These are phyloP conservation scores for Trichoderma lentiforme DNA, from an alignment of 2,329 filamentous ascomycete genomes.

Conservation along the genomic window DNA sequence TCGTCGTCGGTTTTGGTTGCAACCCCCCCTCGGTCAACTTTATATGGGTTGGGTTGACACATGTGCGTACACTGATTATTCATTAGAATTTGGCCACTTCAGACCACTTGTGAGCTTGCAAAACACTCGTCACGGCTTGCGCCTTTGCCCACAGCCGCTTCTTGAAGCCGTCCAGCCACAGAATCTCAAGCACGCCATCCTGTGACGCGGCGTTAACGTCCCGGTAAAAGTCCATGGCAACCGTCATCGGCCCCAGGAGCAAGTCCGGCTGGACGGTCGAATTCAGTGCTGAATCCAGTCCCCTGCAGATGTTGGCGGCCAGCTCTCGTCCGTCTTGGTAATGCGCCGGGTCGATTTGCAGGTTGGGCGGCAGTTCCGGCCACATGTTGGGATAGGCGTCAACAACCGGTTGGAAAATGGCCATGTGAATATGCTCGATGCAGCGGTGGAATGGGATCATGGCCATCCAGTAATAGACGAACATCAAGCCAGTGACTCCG, in stretches of 20 bases:
- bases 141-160: constrained; percentile 39
- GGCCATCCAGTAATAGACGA: constrained; percentile 54
- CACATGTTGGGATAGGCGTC: constrained; percentile 40
- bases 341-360: constrained; percentile 40
- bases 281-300: constrained; percentile 46
- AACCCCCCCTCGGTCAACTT: background rate
- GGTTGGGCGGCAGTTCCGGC: constrained; percentile 36
- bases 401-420: constrained; percentile 43
- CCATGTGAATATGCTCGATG: constrained; percentile 44
- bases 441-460: constrained; percentile 49
- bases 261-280: constrained; percentile 46
- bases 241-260: constrained; percentile 41
- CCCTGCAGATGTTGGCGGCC: constrained; percentile 49
- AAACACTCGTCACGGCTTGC: constrained; percentile 38
- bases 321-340: constrained; percentile 45
- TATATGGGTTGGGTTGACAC: background rate
- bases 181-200: constrained; percentile 43
- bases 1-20: background rate
- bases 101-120: constrained; percentile 41
- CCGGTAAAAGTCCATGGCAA: constrained; percentile 42
- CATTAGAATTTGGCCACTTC: constrained; percentile 32
- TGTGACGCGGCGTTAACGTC: constrained; percentile 37
- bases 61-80: background rate
- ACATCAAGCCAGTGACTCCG: constrained; percentile 42
- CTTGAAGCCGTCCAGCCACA: constrained; percentile 48